Percentiles rank a stretch among this genome's conserved stretches.
Conservation (phyloP, 2,329 filamentous ascomycete genomes). For the Verticillium alfalfae region DNA sequence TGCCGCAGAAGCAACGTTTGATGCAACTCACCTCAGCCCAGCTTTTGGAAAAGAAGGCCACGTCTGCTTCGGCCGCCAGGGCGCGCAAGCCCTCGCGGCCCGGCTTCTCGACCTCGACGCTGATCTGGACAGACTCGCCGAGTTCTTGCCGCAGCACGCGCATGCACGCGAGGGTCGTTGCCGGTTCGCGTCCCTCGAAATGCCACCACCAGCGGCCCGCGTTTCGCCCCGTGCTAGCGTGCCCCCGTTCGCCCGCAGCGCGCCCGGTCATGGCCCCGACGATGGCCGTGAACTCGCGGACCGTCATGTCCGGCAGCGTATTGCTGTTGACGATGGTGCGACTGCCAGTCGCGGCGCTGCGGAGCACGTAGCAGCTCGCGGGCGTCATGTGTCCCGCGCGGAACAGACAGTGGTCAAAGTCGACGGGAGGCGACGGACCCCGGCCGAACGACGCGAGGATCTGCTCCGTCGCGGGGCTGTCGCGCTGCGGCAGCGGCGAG, state of each 20-base stretch:
- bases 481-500: constrained; percentile 46
- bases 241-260: constrained; percentile 8
- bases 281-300: constrained; percentile 49
- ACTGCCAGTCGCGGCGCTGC: constrained; percentile 51
- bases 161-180: constrained; percentile 55
- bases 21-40: constrained; percentile 59
- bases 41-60: constrained; percentile 67
- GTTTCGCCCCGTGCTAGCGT: constrained; percentile 17
- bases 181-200: constrained; percentile 60
- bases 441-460: constrained; percentile 49
- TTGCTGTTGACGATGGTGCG: constrained; percentile 69
- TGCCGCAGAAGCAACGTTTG: neutral
- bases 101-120: constrained; percentile 70
- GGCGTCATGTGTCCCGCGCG: constrained; percentile 48
- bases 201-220: constrained; percentile 53
- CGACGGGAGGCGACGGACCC: constrained; percentile 22
- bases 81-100: constrained; percentile 51
- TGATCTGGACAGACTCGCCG: constrained; percentile 33
- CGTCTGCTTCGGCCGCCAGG: constrained; percentile 57
- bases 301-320: constrained; percentile 61
- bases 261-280: constrained; percentile 15
- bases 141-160: constrained; percentile 37
- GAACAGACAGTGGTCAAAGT: constrained; percentile 54
- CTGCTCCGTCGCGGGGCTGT: constrained; percentile 43
- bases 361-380: constrained; percentile 65